Evolutionary conservation across 2,329 filamentous ascomycete species (phyloP).

Genomic region (Cytospora schulzeri): DNA sequence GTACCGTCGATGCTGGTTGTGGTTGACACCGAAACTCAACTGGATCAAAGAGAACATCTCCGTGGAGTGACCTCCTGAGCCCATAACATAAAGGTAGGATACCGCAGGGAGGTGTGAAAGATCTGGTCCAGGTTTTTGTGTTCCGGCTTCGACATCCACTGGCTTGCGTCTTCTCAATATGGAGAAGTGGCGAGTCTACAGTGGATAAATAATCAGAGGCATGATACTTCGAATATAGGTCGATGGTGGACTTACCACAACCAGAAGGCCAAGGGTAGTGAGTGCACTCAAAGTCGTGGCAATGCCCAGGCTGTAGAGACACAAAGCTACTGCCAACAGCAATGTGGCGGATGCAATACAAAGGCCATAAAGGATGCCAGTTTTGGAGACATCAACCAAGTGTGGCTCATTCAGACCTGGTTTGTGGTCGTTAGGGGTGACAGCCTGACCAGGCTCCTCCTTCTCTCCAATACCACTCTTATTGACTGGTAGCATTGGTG

Average conservation of each 20-base stretch:
- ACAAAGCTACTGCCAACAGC: slow-evolving; percentile 3
- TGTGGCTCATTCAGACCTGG: slow-evolving; percentile 9
- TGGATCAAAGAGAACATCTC: slow-evolving; percentile 89
- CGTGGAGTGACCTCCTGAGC: slow-evolving; percentile 90
- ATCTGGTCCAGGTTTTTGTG: slow-evolving; percentile 24
- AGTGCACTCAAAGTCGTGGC: slow-evolving; percentile 1
- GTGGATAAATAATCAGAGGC: not conserved
- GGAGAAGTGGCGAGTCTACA: slow-evolving; percentile 14
- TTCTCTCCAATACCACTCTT: not conserved
- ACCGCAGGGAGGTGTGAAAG: slow-evolving; percentile 34
- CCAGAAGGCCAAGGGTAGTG: not conserved
- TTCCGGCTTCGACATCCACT: slow-evolving; percentile 20
- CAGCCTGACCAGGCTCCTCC: not conserved
- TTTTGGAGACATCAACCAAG: slow-evolving; percentile 5
- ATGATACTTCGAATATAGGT: not conserved
- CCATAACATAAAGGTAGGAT: slow-evolving; percentile 79
- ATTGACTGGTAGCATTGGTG: not conserved
- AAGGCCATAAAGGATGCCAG: slow-evolving; percentile 8
- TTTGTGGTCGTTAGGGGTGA: slow-evolving; percentile 1
- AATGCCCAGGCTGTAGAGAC: slow-evolving; percentile 6
- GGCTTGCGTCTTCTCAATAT: not conserved
- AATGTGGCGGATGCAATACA: slow-evolving; percentile 2
- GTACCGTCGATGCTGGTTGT: slow-evolving; percentile 73
- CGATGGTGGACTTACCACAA: not conserved
- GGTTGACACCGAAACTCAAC: slow-evolving; percentile 54